Conservation (phyloP, 2,329 filamentous ascomycete genomes). For the Dactylonectria estremocensis region DNA sequence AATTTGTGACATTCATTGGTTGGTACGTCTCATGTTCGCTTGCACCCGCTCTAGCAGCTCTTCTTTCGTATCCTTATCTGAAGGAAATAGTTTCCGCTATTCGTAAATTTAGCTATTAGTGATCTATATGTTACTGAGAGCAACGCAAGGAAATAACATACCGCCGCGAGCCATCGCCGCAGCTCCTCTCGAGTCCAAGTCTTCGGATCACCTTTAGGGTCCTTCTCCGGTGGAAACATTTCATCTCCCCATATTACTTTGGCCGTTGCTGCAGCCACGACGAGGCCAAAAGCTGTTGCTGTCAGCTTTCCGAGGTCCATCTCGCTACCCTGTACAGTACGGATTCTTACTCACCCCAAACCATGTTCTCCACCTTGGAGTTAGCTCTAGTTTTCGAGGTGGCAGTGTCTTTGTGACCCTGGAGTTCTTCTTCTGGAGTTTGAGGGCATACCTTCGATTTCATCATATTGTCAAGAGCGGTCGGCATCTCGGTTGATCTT, state of each 20-base stretch:
- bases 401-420: neutral
- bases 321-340: constrained; percentile 40
- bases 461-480: constrained; percentile 43
- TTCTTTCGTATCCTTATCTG: constrained; percentile 60
- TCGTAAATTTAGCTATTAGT: neutral
- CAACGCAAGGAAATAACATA: constrained; percentile 58
- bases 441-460: constrained; percentile 43
- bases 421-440: neutral
- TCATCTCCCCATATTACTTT: constrained; percentile 91
- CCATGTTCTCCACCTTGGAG: constrained; percentile 69
- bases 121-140: neutral
- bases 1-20: neutral
- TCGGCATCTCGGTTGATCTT: constrained; percentile 35
- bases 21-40: constrained; percentile 61
- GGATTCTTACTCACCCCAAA: constrained; percentile 70
- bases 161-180: constrained; percentile 83
- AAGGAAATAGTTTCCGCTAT: constrained; percentile 64
- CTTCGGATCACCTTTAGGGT: constrained; percentile 82
- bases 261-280: constrained; percentile 84
- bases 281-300: constrained; percentile 79
- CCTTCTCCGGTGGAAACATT: constrained; percentile 81
- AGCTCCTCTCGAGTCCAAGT: constrained; percentile 87
- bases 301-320: constrained; percentile 21
- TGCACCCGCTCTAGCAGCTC: constrained; percentile 63
- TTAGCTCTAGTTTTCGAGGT: constrained; percentile 22